phyloP scores from a whole-genome alignment of 495 filamentous ascomycete genomes.

The Penicilliopsis zonata region DNA sequence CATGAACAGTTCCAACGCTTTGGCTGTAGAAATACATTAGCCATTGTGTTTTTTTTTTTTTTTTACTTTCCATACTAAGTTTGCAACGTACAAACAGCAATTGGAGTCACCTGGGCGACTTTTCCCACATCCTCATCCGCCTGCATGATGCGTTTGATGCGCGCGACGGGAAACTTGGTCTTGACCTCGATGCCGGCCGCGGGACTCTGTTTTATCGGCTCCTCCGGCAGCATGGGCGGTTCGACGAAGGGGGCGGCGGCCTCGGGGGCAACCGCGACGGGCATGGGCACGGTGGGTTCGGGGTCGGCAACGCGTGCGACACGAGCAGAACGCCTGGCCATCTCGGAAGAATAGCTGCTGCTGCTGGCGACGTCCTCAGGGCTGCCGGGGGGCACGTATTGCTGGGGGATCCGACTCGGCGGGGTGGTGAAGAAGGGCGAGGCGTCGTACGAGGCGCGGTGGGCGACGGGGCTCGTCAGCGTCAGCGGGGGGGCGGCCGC shows the following conservation, averaged over 20 bases:
- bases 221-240: slow-evolving; percentile 16
- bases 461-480: slow-evolving; percentile 19
- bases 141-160: slow-evolving; percentile 99
- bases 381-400: slow-evolving; percentile 22
- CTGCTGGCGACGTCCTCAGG: slow-evolving; percentile 7
- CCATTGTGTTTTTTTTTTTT: slow-evolving; percentile 6
- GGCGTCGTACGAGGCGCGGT: slow-evolving; percentile 33
- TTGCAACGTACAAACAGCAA: slow-evolving; percentile 64
- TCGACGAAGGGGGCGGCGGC: slow-evolving; percentile 5
- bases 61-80: neutral
- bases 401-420: slow-evolving; percentile 13
- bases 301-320: slow-evolving; percentile 8
- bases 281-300: slow-evolving; percentile 13
- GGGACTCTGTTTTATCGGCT: slow-evolving; percentile 10
- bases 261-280: slow-evolving; percentile 3
- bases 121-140: slow-evolving; percentile 98
- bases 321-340: slow-evolving; percentile 35
- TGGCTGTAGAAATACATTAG: slow-evolving; percentile 32
- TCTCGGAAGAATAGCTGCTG: slow-evolving; percentile 20
- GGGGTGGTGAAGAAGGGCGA: slow-evolving; percentile 23
- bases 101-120: slow-evolving; percentile 91
- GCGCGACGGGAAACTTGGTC: slow-evolving; percentile 93
- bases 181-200: slow-evolving; percentile 55
- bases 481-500: slow-evolving; percentile 16
- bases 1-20: slow-evolving; percentile 96